Evolutionary conservation across 495 filamentous ascomycete species (phyloP).

Genomic region (Penicillium ochrochloron): DNA sequence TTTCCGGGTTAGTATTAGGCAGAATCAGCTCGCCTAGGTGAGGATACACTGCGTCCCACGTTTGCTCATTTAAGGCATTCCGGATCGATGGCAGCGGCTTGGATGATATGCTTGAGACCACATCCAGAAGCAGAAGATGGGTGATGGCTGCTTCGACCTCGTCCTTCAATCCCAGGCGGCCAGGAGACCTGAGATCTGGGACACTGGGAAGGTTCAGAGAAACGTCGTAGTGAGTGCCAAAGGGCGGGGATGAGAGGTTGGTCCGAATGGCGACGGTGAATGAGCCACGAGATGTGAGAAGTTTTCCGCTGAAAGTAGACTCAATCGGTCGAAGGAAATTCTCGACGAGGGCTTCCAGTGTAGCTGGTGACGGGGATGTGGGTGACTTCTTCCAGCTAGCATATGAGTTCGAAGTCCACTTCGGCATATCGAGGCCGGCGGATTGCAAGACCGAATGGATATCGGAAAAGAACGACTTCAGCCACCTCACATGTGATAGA

Average conservation of each 20-base stretch:
- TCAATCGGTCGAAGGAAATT: conserved; percentile 49
- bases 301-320: conserved; percentile 43
- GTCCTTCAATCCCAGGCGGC: conserved; percentile 38
- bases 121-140: conserved; percentile 46
- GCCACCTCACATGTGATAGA: conserved; percentile 46
- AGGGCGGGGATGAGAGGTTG: conserved; percentile 43
- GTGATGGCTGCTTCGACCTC: conserved; percentile 45
- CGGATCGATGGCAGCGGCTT: conserved; percentile 14
- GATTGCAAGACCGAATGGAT: conserved; percentile 43
- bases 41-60: conserved; percentile 46
- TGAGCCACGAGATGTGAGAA: conserved; percentile 41
- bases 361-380: conserved; percentile 12
- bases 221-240: conserved; percentile 54
- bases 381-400: conserved; percentile 29
- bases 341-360: conserved; percentile 46
- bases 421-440: conserved; percentile 44
- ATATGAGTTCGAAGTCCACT: conserved; percentile 37
- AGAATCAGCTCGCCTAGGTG: conserved; percentile 48
- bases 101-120: conserved; percentile 40
- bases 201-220: conserved; percentile 42
- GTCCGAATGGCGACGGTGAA: conserved; percentile 54
- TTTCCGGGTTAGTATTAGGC: conserved; percentile 20
- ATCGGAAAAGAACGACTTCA: conserved; percentile 43
- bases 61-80: conserved; percentile 1
- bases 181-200: conserved; percentile 43